Evolutionary conservation across 1,284 basidiomycete genomes (phyloP).

Genomic region (Quambalaria eucalypti): DNA sequence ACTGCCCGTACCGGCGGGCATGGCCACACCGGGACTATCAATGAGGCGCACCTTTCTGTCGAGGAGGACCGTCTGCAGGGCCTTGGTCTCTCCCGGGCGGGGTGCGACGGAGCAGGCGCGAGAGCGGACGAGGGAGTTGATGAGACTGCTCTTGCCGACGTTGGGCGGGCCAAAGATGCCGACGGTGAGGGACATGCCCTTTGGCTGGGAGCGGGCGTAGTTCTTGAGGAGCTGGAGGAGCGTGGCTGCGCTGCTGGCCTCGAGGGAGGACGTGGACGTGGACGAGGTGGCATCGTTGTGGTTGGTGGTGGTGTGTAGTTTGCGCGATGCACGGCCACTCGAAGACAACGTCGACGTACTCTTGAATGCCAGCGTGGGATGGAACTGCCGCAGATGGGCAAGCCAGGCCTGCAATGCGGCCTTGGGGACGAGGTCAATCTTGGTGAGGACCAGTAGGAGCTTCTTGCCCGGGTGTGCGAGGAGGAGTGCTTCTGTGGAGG

Average conservation of each 20-base stretch:
- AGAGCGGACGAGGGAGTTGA: slow-evolving; percentile 79
- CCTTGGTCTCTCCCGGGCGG: slow-evolving; percentile 87
- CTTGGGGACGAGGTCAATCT: slow-evolving; percentile 64
- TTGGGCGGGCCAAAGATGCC: slow-evolving; percentile 96
- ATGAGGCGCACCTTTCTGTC: slow-evolving; percentile 86
- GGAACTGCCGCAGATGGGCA: slow-evolving; percentile 75
- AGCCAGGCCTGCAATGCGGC: slow-evolving; percentile 86
- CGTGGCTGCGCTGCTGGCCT: slow-evolving; percentile 51
- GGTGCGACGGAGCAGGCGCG: slow-evolving; percentile 74
- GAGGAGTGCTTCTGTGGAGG: slow-evolving; percentile 32
- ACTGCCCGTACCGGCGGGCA: slow-evolving; percentile 12
- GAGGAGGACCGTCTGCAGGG: slow-evolving; percentile 83
- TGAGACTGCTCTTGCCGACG: slow-evolving; percentile 89
- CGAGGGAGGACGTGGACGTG: slow-evolving; percentile 40
- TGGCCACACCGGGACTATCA: slow-evolving; percentile 89
- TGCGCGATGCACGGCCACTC: background rate
- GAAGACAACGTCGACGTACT: background rate
- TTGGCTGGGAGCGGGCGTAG: slow-evolving; percentile 54
- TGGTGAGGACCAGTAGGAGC: slow-evolving; percentile 30
- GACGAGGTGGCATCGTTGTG: background rate
- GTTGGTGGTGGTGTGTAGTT: background rate
- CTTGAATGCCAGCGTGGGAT: slow-evolving; percentile 87
- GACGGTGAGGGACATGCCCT: slow-evolving; percentile 55
- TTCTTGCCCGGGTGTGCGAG: slow-evolving; percentile 28
- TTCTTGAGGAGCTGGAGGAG: slow-evolving; percentile 83